phyloP scores from a whole-genome alignment of 331 rosid species.

The Quercus lobata region DNA sequence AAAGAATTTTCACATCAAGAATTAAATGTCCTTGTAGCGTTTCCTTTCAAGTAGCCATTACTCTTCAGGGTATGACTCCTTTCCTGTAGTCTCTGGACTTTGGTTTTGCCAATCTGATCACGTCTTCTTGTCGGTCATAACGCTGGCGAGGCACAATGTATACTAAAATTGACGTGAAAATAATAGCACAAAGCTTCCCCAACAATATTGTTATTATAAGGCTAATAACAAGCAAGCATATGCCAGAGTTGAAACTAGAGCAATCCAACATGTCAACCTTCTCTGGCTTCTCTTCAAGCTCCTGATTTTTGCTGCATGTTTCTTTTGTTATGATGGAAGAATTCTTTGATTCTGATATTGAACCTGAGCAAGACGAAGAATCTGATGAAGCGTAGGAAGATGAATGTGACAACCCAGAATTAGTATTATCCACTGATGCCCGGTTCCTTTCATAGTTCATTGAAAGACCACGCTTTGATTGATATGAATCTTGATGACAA shows the following conservation, averaged over 20 bases:
- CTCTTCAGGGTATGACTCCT: conserved; percentile 12
- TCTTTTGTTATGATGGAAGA: neutral
- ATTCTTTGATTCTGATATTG: conserved; percentile 12
- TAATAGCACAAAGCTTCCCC: conserved; percentile 46
- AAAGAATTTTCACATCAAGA: conserved; percentile 28
- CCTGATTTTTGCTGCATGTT: neutral
- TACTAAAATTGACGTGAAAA: conserved; percentile 44
- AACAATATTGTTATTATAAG: conserved; percentile 41
- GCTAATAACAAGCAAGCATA: conserved; percentile 39
- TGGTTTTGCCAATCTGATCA: conserved; percentile 22
- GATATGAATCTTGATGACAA: conserved; percentile 20
- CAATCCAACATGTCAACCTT: conserved; percentile 1
- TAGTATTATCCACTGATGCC: neutral
- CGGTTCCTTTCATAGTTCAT: conserved; percentile 1
- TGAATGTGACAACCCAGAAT: conserved; percentile 8
- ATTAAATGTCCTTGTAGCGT: conserved; percentile 31
- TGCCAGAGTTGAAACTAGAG: conserved; percentile 15
- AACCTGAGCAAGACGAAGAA: conserved; percentile 12
- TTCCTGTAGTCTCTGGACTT: conserved; percentile 11
- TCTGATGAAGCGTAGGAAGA: neutral
- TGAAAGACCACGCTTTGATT: conserved; percentile 32
- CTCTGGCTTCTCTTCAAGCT: conserved; percentile 10
- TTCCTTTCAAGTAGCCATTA: conserved; percentile 26
- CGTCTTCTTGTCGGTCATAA: conserved; percentile 3
- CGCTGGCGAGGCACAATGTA: conserved; percentile 25